phyloP scores from a whole-genome alignment of 768 basidiomycete species.

The Agrocybe praecox region DNA sequence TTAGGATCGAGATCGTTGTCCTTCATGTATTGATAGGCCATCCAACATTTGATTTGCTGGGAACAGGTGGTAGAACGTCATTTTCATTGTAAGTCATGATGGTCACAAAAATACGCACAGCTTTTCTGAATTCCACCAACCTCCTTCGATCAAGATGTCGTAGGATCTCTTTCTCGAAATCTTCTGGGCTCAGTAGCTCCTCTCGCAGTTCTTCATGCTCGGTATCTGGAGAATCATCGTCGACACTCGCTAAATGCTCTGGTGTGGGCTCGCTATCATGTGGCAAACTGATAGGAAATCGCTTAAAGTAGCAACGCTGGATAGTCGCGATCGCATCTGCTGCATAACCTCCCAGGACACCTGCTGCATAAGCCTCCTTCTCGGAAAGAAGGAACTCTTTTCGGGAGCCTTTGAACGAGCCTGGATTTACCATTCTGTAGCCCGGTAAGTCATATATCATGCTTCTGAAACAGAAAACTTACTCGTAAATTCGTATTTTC shows the following conservation, averaged over 20 bases:
- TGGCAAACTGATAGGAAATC: conserved; percentile 8
- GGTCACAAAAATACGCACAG: too few species aligned
- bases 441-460: too few species aligned
- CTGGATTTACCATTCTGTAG: neutral
- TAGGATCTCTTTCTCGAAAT: neutral
- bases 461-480: too few species aligned
- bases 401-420: neutral
- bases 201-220: neutral
- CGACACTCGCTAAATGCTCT: neutral
- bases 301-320: conserved; percentile 13
- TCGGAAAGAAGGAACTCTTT: neutral
- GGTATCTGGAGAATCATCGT: conserved; percentile 8
- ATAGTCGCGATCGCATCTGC: conserved; percentile 4
- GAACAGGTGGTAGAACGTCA: too few species aligned
- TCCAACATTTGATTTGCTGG: too few species aligned
- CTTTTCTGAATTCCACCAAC: too few species aligned
- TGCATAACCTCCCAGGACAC: neutral
- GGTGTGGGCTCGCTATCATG: neutral
- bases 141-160: too few species aligned
- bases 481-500: too few species aligned
- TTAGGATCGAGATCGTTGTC: too few species aligned
- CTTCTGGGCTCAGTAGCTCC: neutral
- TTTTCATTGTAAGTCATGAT: too few species aligned
- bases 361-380: neutral
- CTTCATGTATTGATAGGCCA: too few species aligned